Evolutionary conservation across 208 protist species (phyloP).

Genomic region (Leishmania guyanensis): DNA sequence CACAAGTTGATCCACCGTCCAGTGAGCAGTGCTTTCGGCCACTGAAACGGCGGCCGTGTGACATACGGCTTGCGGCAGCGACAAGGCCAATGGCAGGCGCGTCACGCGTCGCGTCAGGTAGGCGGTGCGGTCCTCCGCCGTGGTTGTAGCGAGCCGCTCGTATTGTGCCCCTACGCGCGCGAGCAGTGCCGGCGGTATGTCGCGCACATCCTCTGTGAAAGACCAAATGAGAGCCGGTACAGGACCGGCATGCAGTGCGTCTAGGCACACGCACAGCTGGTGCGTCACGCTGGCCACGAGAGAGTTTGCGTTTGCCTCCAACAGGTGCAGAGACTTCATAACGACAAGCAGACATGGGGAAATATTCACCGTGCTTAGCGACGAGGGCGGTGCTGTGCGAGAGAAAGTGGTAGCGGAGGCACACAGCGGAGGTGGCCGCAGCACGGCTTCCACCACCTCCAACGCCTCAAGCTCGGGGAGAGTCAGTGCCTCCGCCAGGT

Average conservation of each 20-base stretch:
- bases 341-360: slow-evolving; percentile 37
- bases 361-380: background rate
- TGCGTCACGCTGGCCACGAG: slow-evolving; percentile 43
- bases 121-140: slow-evolving; percentile 32
- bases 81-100: background rate
- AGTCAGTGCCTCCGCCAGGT: slow-evolving; percentile 49
- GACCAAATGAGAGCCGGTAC: slow-evolving; percentile 26
- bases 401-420: background rate
- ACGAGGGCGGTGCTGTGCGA: background rate
- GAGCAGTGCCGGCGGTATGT: slow-evolving; percentile 9
- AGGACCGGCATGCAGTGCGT: slow-evolving; percentile 28
- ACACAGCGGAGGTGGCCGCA: slow-evolving; percentile 29
- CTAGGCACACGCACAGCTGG: slow-evolving; percentile 49
- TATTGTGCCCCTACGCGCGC: slow-evolving; percentile 29
- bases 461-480: slow-evolving; percentile 54
- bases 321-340: slow-evolving; percentile 51
- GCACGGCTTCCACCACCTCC: slow-evolving; percentile 31
- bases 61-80: background rate
- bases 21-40: slow-evolving; percentile 29
- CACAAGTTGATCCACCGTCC: slow-evolving; percentile 20
- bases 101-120: slow-evolving; percentile 23
- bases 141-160: slow-evolving; percentile 29
- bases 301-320: slow-evolving; percentile 35
- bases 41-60: slow-evolving; percentile 10
- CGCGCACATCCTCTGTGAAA: slow-evolving; percentile 19